Percentiles rank a stretch among this genome's conserved stretches.
phyloP scores from a whole-genome alignment of 176 grass and related monocot genomes.

The Cymbopogon citratus region DNA sequence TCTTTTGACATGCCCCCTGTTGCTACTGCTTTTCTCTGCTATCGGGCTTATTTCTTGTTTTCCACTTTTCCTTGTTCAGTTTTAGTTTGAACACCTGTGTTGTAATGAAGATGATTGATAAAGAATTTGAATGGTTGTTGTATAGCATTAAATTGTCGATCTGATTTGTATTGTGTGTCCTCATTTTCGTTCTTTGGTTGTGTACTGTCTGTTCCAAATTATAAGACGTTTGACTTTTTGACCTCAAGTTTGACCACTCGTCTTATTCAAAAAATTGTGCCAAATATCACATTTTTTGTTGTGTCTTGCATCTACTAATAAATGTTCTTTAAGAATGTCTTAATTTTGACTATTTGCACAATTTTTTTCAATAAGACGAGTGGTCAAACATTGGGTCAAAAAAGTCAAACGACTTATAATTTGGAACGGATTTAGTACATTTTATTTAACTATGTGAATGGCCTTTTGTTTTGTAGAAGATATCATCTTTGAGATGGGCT shows the following conservation, averaged over 20 bases:
- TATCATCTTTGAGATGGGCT: not conserved
- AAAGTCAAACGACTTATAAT: too few species aligned
- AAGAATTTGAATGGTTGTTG: not conserved
- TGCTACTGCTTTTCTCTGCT: not conserved
- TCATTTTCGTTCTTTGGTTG: conserved; percentile 16
- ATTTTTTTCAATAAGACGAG: too few species aligned
- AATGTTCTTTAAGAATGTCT: too few species aligned
- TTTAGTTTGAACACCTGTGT: not conserved
- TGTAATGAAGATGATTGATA: conserved; percentile 11
- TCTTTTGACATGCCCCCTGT: not conserved
- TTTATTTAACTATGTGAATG: not conserved
- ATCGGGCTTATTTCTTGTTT: not conserved
- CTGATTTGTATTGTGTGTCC: not conserved
- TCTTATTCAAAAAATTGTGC: too few species aligned
- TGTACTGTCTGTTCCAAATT: too few species aligned
- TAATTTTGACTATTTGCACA: too few species aligned
- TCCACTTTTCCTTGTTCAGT: not conserved
- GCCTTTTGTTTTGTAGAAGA: not conserved
- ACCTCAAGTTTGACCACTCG: too few species aligned
- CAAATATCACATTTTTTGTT: too few species aligned
- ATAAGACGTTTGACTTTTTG: too few species aligned
- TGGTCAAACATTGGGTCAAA: too few species aligned
- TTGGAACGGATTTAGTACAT: too few species aligned
- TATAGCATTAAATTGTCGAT: not conserved
- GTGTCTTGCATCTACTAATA: too few species aligned